Conservation (phyloP, 2,329 filamentous ascomycete species). For the Trichoderma guizhouense region DNA sequence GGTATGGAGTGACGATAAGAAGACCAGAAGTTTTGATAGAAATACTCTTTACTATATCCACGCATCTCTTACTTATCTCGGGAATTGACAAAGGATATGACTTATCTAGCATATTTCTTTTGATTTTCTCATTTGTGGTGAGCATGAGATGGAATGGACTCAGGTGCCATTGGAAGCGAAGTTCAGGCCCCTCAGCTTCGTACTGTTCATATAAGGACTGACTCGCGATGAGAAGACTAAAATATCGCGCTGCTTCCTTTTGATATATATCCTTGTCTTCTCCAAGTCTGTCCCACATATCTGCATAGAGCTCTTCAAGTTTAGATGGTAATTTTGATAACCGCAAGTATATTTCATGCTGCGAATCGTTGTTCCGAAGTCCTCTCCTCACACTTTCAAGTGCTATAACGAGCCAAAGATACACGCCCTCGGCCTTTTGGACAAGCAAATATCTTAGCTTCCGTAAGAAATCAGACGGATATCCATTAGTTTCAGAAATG, state of each 20-base stretch:
- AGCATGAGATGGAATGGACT: not conserved
- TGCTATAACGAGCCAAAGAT: not conserved
- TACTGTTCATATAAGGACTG: not conserved
- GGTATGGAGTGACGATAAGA: too few species aligned
- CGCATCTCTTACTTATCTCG: not conserved
- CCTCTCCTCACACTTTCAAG: not conserved
- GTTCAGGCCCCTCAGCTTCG: too few species aligned
- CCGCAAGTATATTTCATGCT: not conserved
- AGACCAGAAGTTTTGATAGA: too few species aligned
- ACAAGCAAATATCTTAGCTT: accelerated
- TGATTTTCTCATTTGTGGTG: not conserved
- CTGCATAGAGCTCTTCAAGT: not conserved
- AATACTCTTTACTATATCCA: too few species aligned
- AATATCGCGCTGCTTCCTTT: not conserved
- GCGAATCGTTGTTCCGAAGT: not conserved
- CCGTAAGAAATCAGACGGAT: not conserved
- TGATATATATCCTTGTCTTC: not conserved
- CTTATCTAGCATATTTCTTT: not conserved
- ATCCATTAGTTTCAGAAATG: not conserved
- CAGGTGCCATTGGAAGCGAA: too few species aligned
- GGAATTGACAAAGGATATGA: not conserved
- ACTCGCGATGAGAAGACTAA: not conserved
- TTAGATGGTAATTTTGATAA: not conserved
- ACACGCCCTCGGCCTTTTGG: not conserved
- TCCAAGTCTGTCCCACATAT: not conserved